These are phyloP conservation scores for Glomus cerebriforme DNA, from an alignment of 192 early-diverging fungal species.

Conservation along the genomic window DNA sequence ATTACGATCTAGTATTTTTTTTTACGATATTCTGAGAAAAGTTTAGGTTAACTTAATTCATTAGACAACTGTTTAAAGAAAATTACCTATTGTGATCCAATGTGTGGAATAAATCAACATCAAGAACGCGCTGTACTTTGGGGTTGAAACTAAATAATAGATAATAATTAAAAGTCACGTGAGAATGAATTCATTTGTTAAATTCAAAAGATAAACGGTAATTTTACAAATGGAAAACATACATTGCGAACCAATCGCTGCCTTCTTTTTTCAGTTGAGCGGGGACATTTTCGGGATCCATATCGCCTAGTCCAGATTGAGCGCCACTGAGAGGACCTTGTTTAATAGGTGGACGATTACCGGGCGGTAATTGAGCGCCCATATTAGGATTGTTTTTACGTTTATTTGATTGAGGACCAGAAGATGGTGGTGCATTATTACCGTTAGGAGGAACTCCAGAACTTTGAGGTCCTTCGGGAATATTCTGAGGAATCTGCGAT, in stretches of 20 bases:
- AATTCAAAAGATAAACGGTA: neutral
- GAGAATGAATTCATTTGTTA: neutral
- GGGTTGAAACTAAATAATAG: slow-evolving; percentile 60
- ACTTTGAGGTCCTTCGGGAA: slow-evolving; percentile 26
- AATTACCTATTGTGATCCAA: slow-evolving; percentile 51
- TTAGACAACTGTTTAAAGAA: neutral
- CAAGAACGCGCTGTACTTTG: slow-evolving; percentile 59
- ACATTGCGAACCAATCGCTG: slow-evolving; percentile 87
- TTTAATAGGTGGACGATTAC: slow-evolving; percentile 33
- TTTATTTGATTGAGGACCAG: slow-evolving; percentile 15
- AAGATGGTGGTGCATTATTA: slow-evolving; percentile 13
- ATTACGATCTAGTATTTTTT: too few species aligned
- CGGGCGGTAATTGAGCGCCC: slow-evolving; percentile 11
- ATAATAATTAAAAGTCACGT: neutral
- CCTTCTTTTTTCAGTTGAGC: slow-evolving; percentile 77
- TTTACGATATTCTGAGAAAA: too few species aligned
- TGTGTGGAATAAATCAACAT: slow-evolving; percentile 66
- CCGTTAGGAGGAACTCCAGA: slow-evolving; percentile 29
- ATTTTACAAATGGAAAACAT: slow-evolving; percentile 32
- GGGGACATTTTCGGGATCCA: slow-evolving; percentile 79
- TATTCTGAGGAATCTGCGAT: slow-evolving; percentile 19
- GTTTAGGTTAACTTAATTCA: slow-evolving; percentile 30
- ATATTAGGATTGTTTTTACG: slow-evolving; percentile 29
- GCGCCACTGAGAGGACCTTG: slow-evolving; percentile 33
- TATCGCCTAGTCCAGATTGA: slow-evolving; percentile 56